Conservation (phyloP, 306 rosid genomes). For the Acacia acuminata region DNA sequence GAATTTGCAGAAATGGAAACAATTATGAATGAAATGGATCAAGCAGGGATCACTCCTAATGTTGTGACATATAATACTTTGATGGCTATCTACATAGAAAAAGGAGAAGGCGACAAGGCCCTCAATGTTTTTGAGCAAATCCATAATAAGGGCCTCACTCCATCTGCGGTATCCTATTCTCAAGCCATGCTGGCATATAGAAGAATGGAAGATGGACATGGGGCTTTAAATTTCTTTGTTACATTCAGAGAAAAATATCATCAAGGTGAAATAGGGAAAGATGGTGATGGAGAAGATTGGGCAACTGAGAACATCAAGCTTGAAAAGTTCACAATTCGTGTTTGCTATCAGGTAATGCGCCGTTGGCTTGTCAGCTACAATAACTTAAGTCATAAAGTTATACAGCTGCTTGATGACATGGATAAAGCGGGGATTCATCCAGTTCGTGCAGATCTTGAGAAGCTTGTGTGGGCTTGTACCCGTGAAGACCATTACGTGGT, state of each 20-base stretch:
- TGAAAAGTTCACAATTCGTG: conserved; percentile 66
- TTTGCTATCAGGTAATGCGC: conserved; percentile 96
- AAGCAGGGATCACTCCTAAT: conserved; percentile 63
- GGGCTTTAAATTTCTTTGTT: conserved; percentile 72
- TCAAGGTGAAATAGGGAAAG: conserved; percentile 61
- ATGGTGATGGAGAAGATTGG: conserved; percentile 69
- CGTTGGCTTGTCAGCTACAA: conserved; percentile 70
- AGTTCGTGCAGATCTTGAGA: conserved; percentile 62
- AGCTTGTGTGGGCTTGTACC: conserved; percentile 92
- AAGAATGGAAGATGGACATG: conserved; percentile 75
- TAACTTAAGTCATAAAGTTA: conserved; percentile 56
- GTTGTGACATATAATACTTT: conserved; percentile 77
- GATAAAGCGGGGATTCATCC: conserved; percentile 68
- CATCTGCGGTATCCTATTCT: conserved; percentile 77
- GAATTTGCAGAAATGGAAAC: conserved; percentile 55
- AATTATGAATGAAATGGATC: conserved; percentile 67
- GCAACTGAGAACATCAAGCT: conserved; percentile 61
- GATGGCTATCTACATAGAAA: conserved; percentile 78
- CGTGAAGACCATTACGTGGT: conserved; percentile 76
- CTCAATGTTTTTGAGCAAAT: conserved; percentile 70
- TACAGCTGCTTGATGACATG: conserved; percentile 65
- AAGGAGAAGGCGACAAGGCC: conserved; percentile 61
- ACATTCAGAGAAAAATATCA: conserved; percentile 66
- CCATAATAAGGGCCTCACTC: conserved; percentile 57
- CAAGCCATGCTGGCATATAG: conserved; percentile 75